Base-by-base conservation (phyloP, 2,329 filamentous ascomycete genomes). In the Aspergillus sp. region DNA sequence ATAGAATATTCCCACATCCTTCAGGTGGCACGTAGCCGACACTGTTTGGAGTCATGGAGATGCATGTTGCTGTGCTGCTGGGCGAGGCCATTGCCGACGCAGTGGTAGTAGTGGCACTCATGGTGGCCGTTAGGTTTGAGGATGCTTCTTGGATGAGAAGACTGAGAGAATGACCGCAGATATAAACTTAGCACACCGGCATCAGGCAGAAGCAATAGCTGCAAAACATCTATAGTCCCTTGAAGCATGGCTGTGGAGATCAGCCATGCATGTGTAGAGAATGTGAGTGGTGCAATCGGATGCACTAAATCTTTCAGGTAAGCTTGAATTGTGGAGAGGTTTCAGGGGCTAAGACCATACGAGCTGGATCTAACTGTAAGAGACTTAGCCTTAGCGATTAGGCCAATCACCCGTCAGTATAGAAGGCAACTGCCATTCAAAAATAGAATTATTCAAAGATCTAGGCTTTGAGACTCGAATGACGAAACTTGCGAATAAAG, bases 21-120 rank as follows among this genome's bases (percentile, higher is more conserved):
- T 72, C 71, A 9, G 71, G 69, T 5, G 75, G 76, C 2, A 79
- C 66, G 57, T 77, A 76, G 51, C 76, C 76, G 66, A 78, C 71
- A 46, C 74, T 73, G 9, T 70, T 76, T 9, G 76, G 76, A 6
- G 66, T 64, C 4, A 72, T 61, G 22, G 59, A 52, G 4, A 68
- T 43, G 41, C 70, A 72, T 23, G 69, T 69, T 38, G 13, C 23
- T 17, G 48, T 51, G 48, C 46, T 48, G 46, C 17, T 48, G 19
- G 19, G 17, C 19, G 46, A 15, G 5, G 46, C 22, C 11, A 11
- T 25, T 25, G 19, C 46, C 19, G 46, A 48, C n/a, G 19, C 19
- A 11, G 50, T 50, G 4, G 61, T 51, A 13, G 53, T 57, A 0
- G 61, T 64, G 3, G 63, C 17, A 31, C 52, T 54, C 64, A 65